Percentiles rank a stretch among this genome's conserved stretches.
These are phyloP conservation scores for Protostelium mycophagum DNA, from an alignment of 78 protist genomes.

Conservation along the genomic window DNA sequence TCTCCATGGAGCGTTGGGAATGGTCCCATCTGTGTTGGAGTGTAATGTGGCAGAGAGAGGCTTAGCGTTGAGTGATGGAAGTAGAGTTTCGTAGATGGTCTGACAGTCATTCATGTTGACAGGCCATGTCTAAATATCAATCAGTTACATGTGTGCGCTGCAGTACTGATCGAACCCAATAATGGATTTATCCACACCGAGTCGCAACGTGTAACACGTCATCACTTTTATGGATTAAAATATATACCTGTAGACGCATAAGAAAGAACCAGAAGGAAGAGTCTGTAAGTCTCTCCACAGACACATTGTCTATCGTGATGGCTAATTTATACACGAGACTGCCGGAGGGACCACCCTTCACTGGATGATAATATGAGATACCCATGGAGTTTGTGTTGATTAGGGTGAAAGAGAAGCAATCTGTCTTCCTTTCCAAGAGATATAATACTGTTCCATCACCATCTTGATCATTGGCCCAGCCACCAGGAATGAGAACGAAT, in stretches of 20 bases:
- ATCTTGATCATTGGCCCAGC: not conserved
- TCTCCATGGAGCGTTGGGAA: not conserved
- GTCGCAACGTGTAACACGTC: too few relatives aligned
- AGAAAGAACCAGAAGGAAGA: constrained; percentile 6
- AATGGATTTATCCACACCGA: too few relatives aligned
- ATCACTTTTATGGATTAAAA: too few relatives aligned
- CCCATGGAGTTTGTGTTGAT: not conserved
- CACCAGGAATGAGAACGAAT: not conserved
- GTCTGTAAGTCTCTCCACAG: not conserved
- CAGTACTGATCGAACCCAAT: too few relatives aligned
- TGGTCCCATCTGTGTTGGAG: not conserved
- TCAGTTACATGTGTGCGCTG: not conserved
- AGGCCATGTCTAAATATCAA: not conserved
- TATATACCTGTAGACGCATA: not conserved
- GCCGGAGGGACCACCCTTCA: not conserved
- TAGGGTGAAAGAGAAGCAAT: not conserved
- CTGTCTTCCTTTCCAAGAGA: not conserved
- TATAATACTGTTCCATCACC: not conserved
- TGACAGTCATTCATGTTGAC: not conserved
- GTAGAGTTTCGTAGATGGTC: not conserved
- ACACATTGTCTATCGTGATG: not conserved
- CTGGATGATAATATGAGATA: not conserved
- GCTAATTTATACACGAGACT: not conserved
- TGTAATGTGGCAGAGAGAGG: not conserved
- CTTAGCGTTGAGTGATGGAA: not conserved